Evolutionary conservation across 2,329 filamentous ascomycete genomes (phyloP).

Genomic region (Laburnicola sp.): DNA sequence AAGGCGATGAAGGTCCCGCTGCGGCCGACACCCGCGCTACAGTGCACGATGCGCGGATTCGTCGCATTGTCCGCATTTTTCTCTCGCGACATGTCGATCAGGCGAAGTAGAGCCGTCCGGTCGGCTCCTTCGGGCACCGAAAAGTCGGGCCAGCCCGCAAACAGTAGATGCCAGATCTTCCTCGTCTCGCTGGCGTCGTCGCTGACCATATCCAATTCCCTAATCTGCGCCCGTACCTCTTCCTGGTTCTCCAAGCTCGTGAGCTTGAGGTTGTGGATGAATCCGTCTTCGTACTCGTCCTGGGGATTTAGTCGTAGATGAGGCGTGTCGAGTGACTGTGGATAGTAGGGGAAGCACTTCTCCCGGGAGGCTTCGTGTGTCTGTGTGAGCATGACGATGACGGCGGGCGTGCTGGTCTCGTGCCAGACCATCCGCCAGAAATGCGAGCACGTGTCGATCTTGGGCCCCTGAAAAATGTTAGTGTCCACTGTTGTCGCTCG

Average conservation of each 20-base stretch:
- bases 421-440: slow-evolving; percentile 97
- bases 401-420: slow-evolving; percentile 68
- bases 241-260: slow-evolving; percentile 58
- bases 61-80: slow-evolving; percentile 52
- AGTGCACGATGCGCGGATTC: slow-evolving; percentile 73
- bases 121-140: slow-evolving; percentile 74
- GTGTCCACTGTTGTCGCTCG: neutral
- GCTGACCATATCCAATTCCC: slow-evolving; percentile 64
- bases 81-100: slow-evolving; percentile 68
- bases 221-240: slow-evolving; percentile 66
- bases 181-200: slow-evolving; percentile 58
- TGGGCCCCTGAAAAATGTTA: slow-evolving; percentile 66
- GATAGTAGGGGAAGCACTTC: slow-evolving; percentile 92
- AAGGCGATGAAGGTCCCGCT: slow-evolving; percentile 95
- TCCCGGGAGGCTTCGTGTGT: slow-evolving; percentile 75
- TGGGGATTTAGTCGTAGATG: slow-evolving; percentile 61
- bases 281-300: slow-evolving; percentile 66
- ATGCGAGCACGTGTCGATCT: slow-evolving; percentile 71
- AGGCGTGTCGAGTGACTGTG: slow-evolving; percentile 49
- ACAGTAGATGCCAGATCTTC: slow-evolving; percentile 80
- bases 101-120: slow-evolving; percentile 66
- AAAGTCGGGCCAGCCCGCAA: slow-evolving; percentile 88
- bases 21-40: slow-evolving; percentile 87
- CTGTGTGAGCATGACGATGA: slow-evolving; percentile 94
- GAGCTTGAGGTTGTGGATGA: slow-evolving; percentile 70